Conservation (phyloP, 768 basidiomycete genomes). For the Dacryopinax spathularia region DNA sequence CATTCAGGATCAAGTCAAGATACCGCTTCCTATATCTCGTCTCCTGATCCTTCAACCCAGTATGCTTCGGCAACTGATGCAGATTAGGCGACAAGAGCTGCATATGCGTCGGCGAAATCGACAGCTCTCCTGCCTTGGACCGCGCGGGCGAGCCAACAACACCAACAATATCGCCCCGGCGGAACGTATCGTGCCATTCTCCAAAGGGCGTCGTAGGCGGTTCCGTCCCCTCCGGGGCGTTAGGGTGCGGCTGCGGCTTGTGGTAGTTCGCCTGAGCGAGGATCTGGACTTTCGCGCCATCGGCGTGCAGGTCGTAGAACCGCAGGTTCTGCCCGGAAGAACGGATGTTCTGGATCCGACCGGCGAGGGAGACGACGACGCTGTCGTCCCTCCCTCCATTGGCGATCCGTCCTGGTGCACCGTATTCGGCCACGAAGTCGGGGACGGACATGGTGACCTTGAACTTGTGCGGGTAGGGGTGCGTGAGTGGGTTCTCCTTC, state of each 20-base stretch:
- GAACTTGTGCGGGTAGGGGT: conserved; percentile 99
- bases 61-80: conserved; percentile 90
- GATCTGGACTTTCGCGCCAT: conserved; percentile 87
- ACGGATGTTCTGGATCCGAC: conserved; percentile 83
- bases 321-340: conserved; percentile 65
- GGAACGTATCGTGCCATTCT: conserved; percentile 68
- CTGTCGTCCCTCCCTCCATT: conserved; percentile 51
- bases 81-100: conserved; percentile 88
- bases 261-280: conserved; percentile 71
- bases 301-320: conserved; percentile 89
- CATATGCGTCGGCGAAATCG: conserved; percentile 68
- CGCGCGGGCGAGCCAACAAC: conserved; percentile 79
- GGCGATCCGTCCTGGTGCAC: conserved; percentile 52
- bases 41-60: conserved; percentile 94
- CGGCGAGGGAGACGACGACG: conserved; percentile 55
- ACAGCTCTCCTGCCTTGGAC: conserved; percentile 90
- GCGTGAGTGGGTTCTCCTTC: conserved; percentile 68
- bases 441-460: conserved; percentile 65
- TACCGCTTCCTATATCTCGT: conserved; percentile 97
- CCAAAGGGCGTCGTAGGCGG: conserved; percentile 36
- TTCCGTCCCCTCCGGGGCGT: neutral
- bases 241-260: neutral
- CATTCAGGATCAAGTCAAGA: conserved; percentile 92
- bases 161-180: conserved; percentile 92
- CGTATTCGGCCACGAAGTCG: conserved; percentile 59